Percentiles rank a stretch among this genome's conserved stretches.
Conservation (phyloP, 768 basidiomycete genomes). For the Tulasnella sp. region DNA sequence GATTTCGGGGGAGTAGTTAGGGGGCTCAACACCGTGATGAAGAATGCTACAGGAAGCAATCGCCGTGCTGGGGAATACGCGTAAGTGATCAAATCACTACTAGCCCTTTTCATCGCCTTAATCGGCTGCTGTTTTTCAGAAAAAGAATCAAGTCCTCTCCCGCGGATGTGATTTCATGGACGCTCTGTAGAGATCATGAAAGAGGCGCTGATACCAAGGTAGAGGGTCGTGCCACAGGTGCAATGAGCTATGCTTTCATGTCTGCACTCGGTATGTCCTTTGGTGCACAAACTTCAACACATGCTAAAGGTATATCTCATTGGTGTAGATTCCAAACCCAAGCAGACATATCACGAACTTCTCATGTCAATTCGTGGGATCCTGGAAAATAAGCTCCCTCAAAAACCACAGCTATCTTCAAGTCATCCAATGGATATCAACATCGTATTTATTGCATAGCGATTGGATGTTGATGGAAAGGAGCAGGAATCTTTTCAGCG, state of each 20-base stretch:
- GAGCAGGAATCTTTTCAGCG: too few species aligned
- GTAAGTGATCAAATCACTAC: too few species aligned
- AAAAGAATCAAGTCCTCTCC: constrained; percentile 51
- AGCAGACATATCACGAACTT: constrained; percentile 24
- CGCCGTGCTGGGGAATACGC: constrained; percentile 48
- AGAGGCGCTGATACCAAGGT: constrained; percentile 33
- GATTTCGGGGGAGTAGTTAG: constrained; percentile 70
- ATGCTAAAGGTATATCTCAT: neutral
- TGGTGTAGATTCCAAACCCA: constrained; percentile 27
- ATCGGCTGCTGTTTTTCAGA: too few species aligned
- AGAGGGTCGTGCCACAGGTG: constrained; percentile 34
- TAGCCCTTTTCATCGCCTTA: too few species aligned
- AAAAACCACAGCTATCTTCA: constrained; percentile 30
- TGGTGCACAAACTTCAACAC: constrained; percentile 4
- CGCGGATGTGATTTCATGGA: constrained; percentile 54
- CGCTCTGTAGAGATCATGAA: constrained; percentile 33
- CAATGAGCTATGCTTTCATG: constrained; percentile 33
- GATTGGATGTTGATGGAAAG: too few species aligned
- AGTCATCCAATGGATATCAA: constrained; percentile 26
- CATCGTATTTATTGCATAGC: constrained; percentile 25
- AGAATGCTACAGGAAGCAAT: constrained; percentile 52
- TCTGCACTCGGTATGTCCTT: constrained; percentile 15
- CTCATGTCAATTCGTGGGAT: constrained; percentile 15
- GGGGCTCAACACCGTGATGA: constrained; percentile 60
- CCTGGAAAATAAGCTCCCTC: constrained; percentile 25